Percentiles rank a stretch among this genome's conserved stretches.
phyloP scores from a whole-genome alignment of 1,284 basidiomycete genomes.

The Trametes polyzona region DNA sequence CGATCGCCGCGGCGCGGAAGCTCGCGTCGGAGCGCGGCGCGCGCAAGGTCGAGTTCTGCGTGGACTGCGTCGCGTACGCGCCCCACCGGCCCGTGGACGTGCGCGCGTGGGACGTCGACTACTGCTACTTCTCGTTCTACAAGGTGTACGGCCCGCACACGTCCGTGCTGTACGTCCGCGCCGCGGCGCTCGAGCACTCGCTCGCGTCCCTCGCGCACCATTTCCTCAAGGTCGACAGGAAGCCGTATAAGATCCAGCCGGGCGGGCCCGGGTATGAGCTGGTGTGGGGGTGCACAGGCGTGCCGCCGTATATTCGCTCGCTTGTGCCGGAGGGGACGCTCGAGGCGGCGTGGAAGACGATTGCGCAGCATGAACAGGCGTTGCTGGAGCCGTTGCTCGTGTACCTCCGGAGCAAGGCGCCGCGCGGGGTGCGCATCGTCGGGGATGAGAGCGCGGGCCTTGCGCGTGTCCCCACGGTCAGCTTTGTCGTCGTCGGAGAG shows the following conservation, averaged over 20 bases:
- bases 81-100: constrained; percentile 76
- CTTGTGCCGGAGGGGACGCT: constrained; percentile 54
- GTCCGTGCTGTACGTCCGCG: constrained; percentile 65
- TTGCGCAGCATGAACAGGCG: constrained; percentile 50
- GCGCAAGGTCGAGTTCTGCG: constrained; percentile 63
- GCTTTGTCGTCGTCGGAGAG: constrained; percentile 68
- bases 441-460: constrained; percentile 54
- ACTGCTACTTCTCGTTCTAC: constrained; percentile 74
- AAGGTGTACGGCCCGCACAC: constrained; percentile 84
- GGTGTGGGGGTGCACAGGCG: constrained; percentile 60
- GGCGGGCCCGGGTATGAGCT: constrained; percentile 78
- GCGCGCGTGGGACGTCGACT: constrained; percentile 76
- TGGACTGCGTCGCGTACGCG: constrained; percentile 82
- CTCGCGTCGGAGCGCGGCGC: constrained; percentile 57
- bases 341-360: constrained; percentile 49
- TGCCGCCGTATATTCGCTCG: constrained; percentile 66
- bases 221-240: constrained; percentile 58
- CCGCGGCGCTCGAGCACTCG: constrained; percentile 47
- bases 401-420: constrained; percentile 45
- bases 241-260: constrained; percentile 69
- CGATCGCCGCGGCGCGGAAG: constrained; percentile 54
- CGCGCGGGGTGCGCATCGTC: constrained; percentile 66
- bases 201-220: constrained; percentile 69
- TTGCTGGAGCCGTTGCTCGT: constrained; percentile 46
- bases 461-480: constrained; percentile 69